Conservation (phyloP, 2,329 filamentous ascomycete species). For the Alternaria postmessia region DNA sequence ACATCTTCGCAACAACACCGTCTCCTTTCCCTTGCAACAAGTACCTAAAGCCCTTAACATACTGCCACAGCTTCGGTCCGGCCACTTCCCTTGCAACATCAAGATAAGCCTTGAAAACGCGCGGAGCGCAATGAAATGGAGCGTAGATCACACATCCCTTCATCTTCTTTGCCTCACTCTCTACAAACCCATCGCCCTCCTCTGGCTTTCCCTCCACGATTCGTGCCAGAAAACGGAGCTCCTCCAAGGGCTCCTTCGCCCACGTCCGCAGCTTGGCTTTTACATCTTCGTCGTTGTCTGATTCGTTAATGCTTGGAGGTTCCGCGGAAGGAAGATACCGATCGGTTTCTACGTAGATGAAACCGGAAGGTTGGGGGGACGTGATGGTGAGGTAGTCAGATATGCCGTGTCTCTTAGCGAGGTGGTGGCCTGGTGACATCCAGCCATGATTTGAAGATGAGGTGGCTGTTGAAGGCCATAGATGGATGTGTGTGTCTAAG, state of each 20-base stretch:
- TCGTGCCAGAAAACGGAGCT: slow-evolving; percentile 73
- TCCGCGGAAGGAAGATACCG: slow-evolving; percentile 53
- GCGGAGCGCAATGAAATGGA: slow-evolving; percentile 73
- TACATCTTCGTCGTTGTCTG: slow-evolving; percentile 4
- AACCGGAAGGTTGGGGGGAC: slow-evolving; percentile 58
- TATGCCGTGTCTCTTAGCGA: slow-evolving; percentile 71
- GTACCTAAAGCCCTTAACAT: slow-evolving; percentile 82
- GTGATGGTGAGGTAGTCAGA: slow-evolving; percentile 63
- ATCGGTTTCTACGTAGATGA: slow-evolving; percentile 85
- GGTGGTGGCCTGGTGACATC: slow-evolving; percentile 64
- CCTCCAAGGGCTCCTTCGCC: slow-evolving; percentile 74
- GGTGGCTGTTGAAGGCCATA: slow-evolving; percentile 72
- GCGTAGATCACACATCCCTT: slow-evolving; percentile 84
- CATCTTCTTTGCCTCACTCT: slow-evolving; percentile 59
- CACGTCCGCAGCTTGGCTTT: slow-evolving; percentile 54
- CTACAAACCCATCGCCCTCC: slow-evolving; percentile 65
- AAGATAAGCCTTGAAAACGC: slow-evolving; percentile 71
- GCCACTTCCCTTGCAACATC: slow-evolving; percentile 66
- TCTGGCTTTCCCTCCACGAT: slow-evolving; percentile 71
- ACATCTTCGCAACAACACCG: slow-evolving; percentile 53
- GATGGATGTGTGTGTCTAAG: slow-evolving; percentile 91
- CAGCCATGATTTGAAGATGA: slow-evolving; percentile 73
- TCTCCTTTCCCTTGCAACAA: slow-evolving; percentile 69
- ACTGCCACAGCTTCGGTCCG: slow-evolving; percentile 68
- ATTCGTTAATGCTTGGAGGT: slow-evolving; percentile 8